Conservation (phyloP, 768 basidiomycete genomes). For the Crassisporium funariophilum region DNA sequence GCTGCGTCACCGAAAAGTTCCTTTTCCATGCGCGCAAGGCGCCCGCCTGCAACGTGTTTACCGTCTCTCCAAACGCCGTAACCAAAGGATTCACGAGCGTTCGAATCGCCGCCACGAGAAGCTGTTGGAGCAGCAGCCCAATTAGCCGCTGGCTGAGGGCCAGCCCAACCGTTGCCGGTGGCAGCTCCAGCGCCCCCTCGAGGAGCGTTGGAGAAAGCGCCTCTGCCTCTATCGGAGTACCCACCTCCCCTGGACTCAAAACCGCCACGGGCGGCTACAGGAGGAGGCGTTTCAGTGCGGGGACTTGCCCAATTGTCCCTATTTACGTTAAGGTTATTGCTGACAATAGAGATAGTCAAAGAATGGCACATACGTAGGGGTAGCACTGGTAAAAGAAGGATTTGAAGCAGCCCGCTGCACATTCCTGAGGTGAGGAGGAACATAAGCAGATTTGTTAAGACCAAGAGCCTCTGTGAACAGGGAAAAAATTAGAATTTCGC, state of each 20-base stretch:
- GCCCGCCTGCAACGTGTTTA: slow-evolving; percentile 78
- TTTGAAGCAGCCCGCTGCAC: slow-evolving; percentile 83
- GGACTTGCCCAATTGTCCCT: slow-evolving; percentile 77
- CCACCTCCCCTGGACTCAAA: slow-evolving; percentile 45
- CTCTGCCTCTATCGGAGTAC: slow-evolving; percentile 42
- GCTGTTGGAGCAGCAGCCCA: slow-evolving; percentile 42
- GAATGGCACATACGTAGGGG: slow-evolving; percentile 41
- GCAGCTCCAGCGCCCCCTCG: slow-evolving; percentile 42
- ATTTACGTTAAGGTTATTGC: slow-evolving; percentile 15
- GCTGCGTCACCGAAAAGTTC: slow-evolving; percentile 91
- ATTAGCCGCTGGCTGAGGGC: slow-evolving; percentile 38
- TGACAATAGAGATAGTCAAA: slow-evolving; percentile 11
- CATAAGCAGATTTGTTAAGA: slow-evolving; percentile 81
- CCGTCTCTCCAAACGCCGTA: slow-evolving; percentile 89
- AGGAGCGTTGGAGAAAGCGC: slow-evolving; percentile 40
- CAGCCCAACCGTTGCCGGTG: slow-evolving; percentile 42
- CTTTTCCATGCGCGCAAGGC: slow-evolving; percentile 90
- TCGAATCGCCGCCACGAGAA: slow-evolving; percentile 39
- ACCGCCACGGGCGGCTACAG: slow-evolving; percentile 45
- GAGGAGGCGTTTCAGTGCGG: slow-evolving; percentile 64
- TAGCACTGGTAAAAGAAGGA: slow-evolving; percentile 61
- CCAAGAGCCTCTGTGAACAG: slow-evolving; percentile 65
- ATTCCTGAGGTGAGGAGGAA: slow-evolving; percentile 86
- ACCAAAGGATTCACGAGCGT: slow-evolving; percentile 57
- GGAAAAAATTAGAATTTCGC: slow-evolving; percentile 5